Conservation (phyloP, 2,329 filamentous ascomycete species). For the Calonectria fujianensis region DNA sequence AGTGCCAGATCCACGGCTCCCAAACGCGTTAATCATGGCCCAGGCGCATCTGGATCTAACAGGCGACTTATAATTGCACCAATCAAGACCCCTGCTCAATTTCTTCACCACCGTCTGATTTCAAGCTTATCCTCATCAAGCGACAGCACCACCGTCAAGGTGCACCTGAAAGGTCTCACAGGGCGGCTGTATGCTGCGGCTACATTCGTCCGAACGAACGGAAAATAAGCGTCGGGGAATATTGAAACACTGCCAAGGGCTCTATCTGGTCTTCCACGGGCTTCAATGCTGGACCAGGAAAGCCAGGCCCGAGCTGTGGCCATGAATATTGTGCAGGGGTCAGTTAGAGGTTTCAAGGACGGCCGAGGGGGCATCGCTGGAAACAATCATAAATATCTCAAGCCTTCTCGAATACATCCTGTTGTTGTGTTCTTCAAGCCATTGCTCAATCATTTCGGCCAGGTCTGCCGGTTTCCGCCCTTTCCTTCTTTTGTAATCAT, state of each 20-base stretch:
- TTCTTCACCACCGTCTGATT: background rate
- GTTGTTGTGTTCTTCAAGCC: constrained; percentile 9
- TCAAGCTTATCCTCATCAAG: constrained; percentile 25
- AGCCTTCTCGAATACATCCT: background rate
- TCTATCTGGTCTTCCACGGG: background rate
- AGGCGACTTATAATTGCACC: constrained; percentile 20
- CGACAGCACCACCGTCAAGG: constrained; percentile 24
- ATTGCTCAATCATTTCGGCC: constrained; percentile 26
- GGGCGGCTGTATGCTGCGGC: background rate
- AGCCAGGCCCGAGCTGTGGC: background rate
- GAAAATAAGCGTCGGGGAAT: background rate
- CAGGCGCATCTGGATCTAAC: constrained; percentile 26
- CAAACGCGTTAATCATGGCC: constrained; percentile 29
- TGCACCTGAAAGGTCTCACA: background rate
- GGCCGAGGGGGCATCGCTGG: background rate
- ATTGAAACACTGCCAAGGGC: constrained; percentile 31
- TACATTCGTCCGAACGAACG: background rate
- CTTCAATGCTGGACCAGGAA: constrained; percentile 15
- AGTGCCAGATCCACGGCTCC: constrained; percentile 32
- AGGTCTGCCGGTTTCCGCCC: constrained; percentile 24
- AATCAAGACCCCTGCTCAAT: constrained; percentile 15
- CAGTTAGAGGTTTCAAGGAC: constrained; percentile 14
- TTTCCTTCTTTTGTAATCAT: constrained; percentile 23
- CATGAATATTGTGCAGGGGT: background rate
- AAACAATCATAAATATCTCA: constrained; percentile 31